A percentile compares a stretch with the other conserved stretches of the same genome.
These are phyloP conservation scores for Sporothrix pseudoabietina DNA, from an alignment of 2,329 filamentous ascomycete genomes.

Conservation along the genomic window DNA sequence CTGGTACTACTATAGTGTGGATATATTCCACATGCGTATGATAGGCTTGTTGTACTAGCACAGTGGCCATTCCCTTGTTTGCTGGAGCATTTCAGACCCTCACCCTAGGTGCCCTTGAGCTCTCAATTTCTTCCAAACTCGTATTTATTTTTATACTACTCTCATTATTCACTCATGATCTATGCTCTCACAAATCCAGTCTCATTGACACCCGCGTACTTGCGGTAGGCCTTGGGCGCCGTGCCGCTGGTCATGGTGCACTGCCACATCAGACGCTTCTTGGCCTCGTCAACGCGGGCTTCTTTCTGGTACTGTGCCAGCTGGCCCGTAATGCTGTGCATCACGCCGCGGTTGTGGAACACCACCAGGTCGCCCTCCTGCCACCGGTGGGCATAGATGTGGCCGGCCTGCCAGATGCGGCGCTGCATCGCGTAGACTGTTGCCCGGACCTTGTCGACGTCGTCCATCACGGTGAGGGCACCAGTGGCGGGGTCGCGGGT, in stretches of 20 bases:
- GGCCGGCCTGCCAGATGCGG: constrained; percentile 52
- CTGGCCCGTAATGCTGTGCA: constrained; percentile 75
- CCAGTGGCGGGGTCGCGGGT: constrained; percentile 29
- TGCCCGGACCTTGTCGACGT: constrained; percentile 34
- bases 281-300: constrained; percentile 51
- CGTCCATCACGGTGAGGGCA: constrained; percentile 25
- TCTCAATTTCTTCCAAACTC: too few species aligned
- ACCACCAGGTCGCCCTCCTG: constrained; percentile 73
- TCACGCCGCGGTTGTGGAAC: constrained; percentile 75
- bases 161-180: too few species aligned
- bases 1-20: too few species aligned
- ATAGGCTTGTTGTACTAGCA: too few species aligned
- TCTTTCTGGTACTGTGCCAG: constrained; percentile 51
- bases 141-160: too few species aligned
- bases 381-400: constrained; percentile 76
- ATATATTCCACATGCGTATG: too few species aligned
- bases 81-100: too few species aligned
- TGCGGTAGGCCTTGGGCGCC: constrained; percentile 30
- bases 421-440: constrained; percentile 30
- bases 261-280: constrained; percentile 73
- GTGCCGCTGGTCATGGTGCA: constrained; percentile 61
- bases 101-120: too few species aligned
- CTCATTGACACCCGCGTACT: constrained; percentile 31
- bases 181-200: constrained; percentile 29
- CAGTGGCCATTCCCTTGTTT: too few species aligned